Percentiles rank a stretch among this genome's conserved stretches.
Evolutionary conservation across 768 basidiomycete species (phyloP).

Genomic region (Boletus speciosus): DNA sequence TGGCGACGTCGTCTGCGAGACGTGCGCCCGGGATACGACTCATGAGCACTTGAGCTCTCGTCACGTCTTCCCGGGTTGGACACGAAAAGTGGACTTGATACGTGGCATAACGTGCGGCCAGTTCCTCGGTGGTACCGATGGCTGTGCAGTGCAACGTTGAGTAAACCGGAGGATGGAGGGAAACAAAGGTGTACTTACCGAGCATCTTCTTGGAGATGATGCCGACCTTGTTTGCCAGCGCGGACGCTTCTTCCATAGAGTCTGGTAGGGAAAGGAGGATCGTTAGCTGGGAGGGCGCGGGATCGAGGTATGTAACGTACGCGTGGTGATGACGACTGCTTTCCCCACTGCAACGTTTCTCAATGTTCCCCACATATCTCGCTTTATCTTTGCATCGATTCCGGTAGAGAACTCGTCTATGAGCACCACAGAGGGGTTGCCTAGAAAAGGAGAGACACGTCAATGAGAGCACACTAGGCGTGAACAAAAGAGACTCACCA

Average conservation of each 20-base stretch:
- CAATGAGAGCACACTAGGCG: background rate
- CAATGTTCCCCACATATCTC: constrained; percentile 79
- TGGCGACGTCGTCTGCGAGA: constrained; percentile 71
- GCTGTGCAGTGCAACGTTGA: constrained; percentile 36
- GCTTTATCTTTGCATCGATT: constrained; percentile 78
- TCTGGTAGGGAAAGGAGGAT: constrained; percentile 37
- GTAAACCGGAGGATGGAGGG: background rate
- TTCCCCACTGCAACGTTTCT: constrained; percentile 63
- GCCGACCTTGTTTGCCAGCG: constrained; percentile 70
- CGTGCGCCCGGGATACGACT: constrained; percentile 56
- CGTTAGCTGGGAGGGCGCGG: background rate
- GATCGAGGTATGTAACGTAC: constrained; percentile 34
- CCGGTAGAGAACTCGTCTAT: constrained; percentile 86
- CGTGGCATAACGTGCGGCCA: constrained; percentile 63
- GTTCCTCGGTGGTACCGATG: constrained; percentile 59
- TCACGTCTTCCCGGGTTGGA: constrained; percentile 57
- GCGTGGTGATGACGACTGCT: constrained; percentile 69
- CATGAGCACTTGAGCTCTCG: constrained; percentile 59
- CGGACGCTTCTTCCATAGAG: constrained; percentile 83
- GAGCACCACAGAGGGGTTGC: constrained; percentile 72
- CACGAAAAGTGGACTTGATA: constrained; percentile 79
- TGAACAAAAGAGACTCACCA: constrained; percentile 34
- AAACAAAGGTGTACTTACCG: constrained; percentile 36
- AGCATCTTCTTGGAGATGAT: constrained; percentile 71
- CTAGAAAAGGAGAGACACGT: constrained; percentile 30